These are phyloP conservation scores for Persicaria tinctoria DNA, from an alignment of 148 eudicot species.

Conservation along the genomic window DNA sequence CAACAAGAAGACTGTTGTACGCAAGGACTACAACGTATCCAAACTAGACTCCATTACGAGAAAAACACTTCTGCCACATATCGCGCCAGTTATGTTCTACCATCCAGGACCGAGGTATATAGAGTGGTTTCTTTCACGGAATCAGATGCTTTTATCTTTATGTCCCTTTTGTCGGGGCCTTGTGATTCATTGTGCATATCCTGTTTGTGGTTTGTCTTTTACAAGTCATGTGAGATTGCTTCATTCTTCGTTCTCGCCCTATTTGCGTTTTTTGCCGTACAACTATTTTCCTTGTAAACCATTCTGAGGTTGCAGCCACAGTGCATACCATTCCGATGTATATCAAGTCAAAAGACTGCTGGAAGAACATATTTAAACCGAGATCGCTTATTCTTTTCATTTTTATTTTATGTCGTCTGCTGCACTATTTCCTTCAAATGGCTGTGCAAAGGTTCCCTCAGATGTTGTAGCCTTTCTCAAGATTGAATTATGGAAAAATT, in stretches of 20 bases:
- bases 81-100: conserved; percentile 2
- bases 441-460: background rate
- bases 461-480: background rate
- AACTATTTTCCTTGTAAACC: conserved; percentile 1
- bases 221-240: conserved; percentile 15
- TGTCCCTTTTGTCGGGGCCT: conserved; percentile 9
- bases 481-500: background rate
- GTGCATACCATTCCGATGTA: conserved; percentile 10
- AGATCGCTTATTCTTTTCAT: conserved; percentile 6
- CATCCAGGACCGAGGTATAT: conserved; percentile 5
- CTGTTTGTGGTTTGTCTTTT: conserved; percentile 13
- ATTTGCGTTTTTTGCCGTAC: conserved; percentile 1
- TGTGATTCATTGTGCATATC: conserved; percentile 27
- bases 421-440: background rate
- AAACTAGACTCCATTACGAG: conserved; percentile 12
- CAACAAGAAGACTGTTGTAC: conserved; percentile 61
- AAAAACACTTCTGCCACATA: background rate
- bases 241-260: conserved; percentile 15
- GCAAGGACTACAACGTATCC: conserved; percentile 28
- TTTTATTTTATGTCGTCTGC: background rate
- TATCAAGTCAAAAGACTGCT: conserved; percentile 5
- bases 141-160: conserved; percentile 3
- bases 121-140: conserved; percentile 11
- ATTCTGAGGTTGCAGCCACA: background rate
- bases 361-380: background rate